Base-by-base conservation (phyloP, 2,329 filamentous ascomycete genomes). In the Nannizziopsis barbatae region DNA sequence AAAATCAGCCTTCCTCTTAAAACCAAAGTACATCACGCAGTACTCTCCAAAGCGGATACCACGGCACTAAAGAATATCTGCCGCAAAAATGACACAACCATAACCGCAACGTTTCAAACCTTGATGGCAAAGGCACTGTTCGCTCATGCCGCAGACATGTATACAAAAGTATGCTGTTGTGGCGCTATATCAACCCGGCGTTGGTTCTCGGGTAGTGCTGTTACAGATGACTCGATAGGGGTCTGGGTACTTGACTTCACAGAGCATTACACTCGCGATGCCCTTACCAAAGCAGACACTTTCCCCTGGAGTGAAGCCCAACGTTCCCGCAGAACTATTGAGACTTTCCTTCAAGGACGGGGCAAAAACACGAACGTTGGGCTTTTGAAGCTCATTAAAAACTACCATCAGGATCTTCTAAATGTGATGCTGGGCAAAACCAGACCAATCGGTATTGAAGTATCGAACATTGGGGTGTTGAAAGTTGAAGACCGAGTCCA, bases 401-500 rank as follows among this genome's bases (percentile, higher is more conserved):
- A 72, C 45, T 64, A 67, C 33, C 62, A 61, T 10, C 39, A 64
- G 2, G 61, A 62, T 1, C 58, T 67, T 10, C 66, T 70, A 37
- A 46, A 56, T 2, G 58, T 60, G 0, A 64, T 65, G 43, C 15
- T 71, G 1, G 71, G 71, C 2, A 64, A 65, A 38, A 54, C 60
- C 2, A 59, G 72, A 2, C 57, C 55, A 0, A 54, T 57, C 12
- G 65, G 61, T 7, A 71, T 67, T 17, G 71, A 75, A 52, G 49
- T 75, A 6, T 73, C 71, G 0, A 75, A 73, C 55, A 46, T 75
- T 3, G 72, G 72, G 0, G 56, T 65, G 1, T 60, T 68, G 40
- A 55, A 54, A 11, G 7, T 27, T n/a, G 14, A 30, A 3, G 20
- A 39, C 22, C 14, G 6, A 3, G 11, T 8, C 32, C 12, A 6